Base-by-base conservation (phyloP, 1,284 basidiomycete genomes). In the Rhizoctonia solani region DNA sequence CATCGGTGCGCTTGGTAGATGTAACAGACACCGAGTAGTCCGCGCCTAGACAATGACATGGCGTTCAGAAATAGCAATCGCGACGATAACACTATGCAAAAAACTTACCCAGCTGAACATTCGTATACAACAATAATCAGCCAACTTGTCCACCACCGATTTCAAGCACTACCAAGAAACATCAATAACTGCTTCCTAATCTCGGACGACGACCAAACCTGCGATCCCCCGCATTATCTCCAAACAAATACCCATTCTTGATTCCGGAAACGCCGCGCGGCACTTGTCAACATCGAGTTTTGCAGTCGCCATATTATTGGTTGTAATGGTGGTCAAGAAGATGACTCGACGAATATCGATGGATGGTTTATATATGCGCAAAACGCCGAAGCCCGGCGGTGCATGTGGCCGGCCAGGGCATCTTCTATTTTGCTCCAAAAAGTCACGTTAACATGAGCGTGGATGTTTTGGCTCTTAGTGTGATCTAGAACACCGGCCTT, bases 181-280 rank as follows among this genome's bases (percentile, higher is more conserved):
- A 58, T 23, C 16, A 50, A 53, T 16, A 54, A 34, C 16, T 23
- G 25, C 34, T 13, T 49, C 29, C 19, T 42, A 8, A 4, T n/a
- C 4, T 21, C 23, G 4, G 30, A 34, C 21, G n/a, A 6, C 16
- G 4, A 0, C 16, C 66, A 27, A 42, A 75, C 75, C 74, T 92
- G 89, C 1, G 88, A 89, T 3, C 90, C 90, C 0, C 89, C 0
- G 90, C 90, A 72, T 90, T 92, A 76, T 92, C 90, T 8, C 82
- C 89, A 72, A 83, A 92, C 70, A 91, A 82, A 73, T 81, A 90
- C 1, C 82, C 82, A 1, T 80, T 78, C 34, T 78, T 74, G n/a
- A 91, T 78, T 5, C 86, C 78, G 88, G 89, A 73, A 90, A 90
- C 34, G 81, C 80, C 34, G 81, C 78, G 68, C 87, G 84, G 47